Conservation (phyloP, 2,329 filamentous ascomycete species). For the Leptographium lundbergii region DNA sequence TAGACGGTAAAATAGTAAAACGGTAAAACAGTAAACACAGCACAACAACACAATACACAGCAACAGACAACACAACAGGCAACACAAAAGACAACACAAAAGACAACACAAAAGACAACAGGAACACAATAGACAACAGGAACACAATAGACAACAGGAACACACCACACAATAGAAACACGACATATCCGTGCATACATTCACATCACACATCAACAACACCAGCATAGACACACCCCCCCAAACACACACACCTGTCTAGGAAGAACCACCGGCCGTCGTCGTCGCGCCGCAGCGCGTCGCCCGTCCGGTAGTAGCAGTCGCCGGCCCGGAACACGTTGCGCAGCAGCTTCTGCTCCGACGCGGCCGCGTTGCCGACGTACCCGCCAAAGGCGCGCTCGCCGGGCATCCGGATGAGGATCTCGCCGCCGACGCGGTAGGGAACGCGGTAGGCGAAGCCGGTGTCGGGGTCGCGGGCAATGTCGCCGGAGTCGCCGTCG, state of each 20-base stretch:
- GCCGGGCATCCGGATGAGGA: conserved; percentile 49
- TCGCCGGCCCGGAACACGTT: conserved; percentile 57
- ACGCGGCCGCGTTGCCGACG: conserved; percentile 54
- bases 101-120: no score
- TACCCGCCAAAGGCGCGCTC: conserved; percentile 55
- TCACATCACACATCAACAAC: no score
- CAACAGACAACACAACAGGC: no score
- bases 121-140: no score
- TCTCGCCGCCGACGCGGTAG: conserved; percentile 62
- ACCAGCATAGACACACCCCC: not conserved
- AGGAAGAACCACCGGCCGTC: conserved; percentile 60
- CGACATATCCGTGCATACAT: no score
- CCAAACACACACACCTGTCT: conserved; percentile 29
- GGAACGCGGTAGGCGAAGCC: conserved; percentile 51
- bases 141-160: no score
- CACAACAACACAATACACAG: not conserved
- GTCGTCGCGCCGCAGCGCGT: conserved; percentile 46
- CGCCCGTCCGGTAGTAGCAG: conserved; percentile 55
- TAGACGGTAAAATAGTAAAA: no score
- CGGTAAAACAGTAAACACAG: no score
- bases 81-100: no score
- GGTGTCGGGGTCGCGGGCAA: conserved; percentile 52
- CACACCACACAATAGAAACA: no score
- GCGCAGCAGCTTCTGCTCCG: conserved; percentile 49
- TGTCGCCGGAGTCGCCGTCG: conserved; percentile 54